Evolutionary conservation across 1,284 basidiomycete species (phyloP).

Genomic region (Gymnopus androsaceus): DNA sequence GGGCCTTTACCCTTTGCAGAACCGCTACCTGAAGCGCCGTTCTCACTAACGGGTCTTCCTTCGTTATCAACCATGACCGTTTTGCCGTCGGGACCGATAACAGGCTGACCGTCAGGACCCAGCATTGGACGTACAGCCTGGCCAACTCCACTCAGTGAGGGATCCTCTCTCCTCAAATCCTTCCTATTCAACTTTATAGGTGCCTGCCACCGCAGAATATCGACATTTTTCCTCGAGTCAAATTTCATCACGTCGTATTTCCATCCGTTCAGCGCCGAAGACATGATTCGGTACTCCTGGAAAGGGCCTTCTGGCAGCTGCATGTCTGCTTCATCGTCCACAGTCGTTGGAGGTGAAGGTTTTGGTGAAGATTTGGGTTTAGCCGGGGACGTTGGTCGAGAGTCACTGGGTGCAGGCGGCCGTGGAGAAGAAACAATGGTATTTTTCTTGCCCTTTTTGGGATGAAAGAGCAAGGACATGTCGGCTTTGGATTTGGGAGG

Average conservation of each 20-base stretch:
- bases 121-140: slow-evolving; percentile 68
- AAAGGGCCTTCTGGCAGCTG: slow-evolving; percentile 63
- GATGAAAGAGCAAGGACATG: slow-evolving; percentile 50
- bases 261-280: slow-evolving; percentile 77
- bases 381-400: slow-evolving; percentile 7
- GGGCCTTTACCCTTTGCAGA: slow-evolving; percentile 42
- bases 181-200: slow-evolving; percentile 87
- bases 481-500: slow-evolving; percentile 39
- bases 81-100: slow-evolving; percentile 71
- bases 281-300: slow-evolving; percentile 74
- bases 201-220: slow-evolving; percentile 61
- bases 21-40: slow-evolving; percentile 31
- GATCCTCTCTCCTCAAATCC: slow-evolving; percentile 62
- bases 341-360: slow-evolving; percentile 25
- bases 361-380: slow-evolving; percentile 22
- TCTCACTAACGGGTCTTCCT: slow-evolving; percentile 61
- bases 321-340: slow-evolving; percentile 46
- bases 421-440: slow-evolving; percentile 25
- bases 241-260: slow-evolving; percentile 87
- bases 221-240: slow-evolving; percentile 68
- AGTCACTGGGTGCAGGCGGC: slow-evolving; percentile 17
- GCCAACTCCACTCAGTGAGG: slow-evolving; percentile 36
- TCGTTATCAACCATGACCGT: slow-evolving; percentile 81
- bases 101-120: slow-evolving; percentile 76
- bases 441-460: slow-evolving; percentile 49